Evolutionary conservation across 202 grass and related monocot species (phyloP), one percentile per base, ranked within the genome.

Genomic region (Panicum hallii): DNA sequence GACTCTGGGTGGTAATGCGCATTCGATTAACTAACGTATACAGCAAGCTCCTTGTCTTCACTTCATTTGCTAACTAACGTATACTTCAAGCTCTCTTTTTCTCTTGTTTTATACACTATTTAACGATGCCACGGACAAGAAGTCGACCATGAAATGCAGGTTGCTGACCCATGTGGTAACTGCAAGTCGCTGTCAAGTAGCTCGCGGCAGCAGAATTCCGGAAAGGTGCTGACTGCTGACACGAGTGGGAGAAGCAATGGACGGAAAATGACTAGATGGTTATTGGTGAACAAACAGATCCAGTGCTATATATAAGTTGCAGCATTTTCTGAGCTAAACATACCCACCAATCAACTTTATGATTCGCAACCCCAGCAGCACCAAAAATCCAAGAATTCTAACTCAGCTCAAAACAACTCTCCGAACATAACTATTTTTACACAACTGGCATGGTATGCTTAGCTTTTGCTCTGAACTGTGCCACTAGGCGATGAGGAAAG

Each of bases 401-500:
- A 28, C 63, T 11, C 13, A 14, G 20, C 15, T 44, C 15, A 19
- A 79, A 82, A 66, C 48, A 60, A 60, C 30, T 11, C 9, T 28
- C 19, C 53, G 32, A 32, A 71, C 20, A 87, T 3, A 50, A 67
- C 26, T 2, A 44, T 74, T 74, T n/a, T 4, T 9, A 72, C 23
- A 53, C 65, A 78, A 41, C 11, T 22, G 57, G 12, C 67, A 83
- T 40, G 60, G 32, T 14, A 38, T 38, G 36, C 55, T 54, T 19
- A 54, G 14, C 26, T 60, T 54, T 19, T 7, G 14, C 26, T 60
- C 41, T 34, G 40, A 47, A 40, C 38, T 65, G 23, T 30, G 57
- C 43, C 57, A 67, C 86, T 86, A 98, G 4, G 96, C 90, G 45
- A 99, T 88, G 79, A 99, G 91, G 69, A 99, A 95, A 22, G 96